Evolutionary conservation across 768 basidiomycete species (phyloP).

Genomic region (Mrakia frigida): DNA sequence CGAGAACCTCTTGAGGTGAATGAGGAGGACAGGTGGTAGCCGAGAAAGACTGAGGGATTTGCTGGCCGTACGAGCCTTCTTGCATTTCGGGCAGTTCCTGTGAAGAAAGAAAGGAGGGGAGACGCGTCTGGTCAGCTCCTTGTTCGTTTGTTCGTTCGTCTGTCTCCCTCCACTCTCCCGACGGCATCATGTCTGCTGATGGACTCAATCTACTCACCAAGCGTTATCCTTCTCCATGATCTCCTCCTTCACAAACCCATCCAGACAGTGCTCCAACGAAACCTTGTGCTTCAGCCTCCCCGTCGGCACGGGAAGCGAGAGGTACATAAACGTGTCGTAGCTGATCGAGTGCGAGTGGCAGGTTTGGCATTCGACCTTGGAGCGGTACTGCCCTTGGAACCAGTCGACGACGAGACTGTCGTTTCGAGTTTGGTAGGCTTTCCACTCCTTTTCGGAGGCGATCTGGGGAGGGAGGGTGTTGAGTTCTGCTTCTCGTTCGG

Average conservation of each 20-base stretch:
- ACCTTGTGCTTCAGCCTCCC: constrained; percentile 54
- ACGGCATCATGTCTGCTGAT: no score
- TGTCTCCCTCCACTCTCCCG: no score
- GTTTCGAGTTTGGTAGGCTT: constrained; percentile 77
- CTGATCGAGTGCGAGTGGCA: constrained; percentile 52
- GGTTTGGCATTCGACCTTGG: constrained; percentile 78
- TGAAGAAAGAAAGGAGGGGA: background rate
- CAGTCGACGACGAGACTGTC: constrained; percentile 93
- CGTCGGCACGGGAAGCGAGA: constrained; percentile 80
- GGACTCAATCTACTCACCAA: no score
- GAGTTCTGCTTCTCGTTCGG: constrained; percentile 78
- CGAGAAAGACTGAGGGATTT: constrained; percentile 86
- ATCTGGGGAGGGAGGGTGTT: constrained; percentile 80
- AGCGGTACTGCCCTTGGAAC: constrained; percentile 96
- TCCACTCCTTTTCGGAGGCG: constrained; percentile 90
- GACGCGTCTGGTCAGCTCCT: no score
- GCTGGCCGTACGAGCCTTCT: constrained; percentile 73
- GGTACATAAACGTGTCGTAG: constrained; percentile 92
- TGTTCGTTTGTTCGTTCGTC: no score
- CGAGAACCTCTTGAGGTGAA: constrained; percentile 88
- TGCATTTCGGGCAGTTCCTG: constrained; percentile 95
- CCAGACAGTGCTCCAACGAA: constrained; percentile 71
- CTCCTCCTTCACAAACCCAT: constrained; percentile 84
- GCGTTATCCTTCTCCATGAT: constrained; percentile 87
- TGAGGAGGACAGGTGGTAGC: constrained; percentile 83